These are phyloP conservation scores for Salix purpurea DNA, from an alignment of 345 rosid species.

Conservation along the genomic window DNA sequence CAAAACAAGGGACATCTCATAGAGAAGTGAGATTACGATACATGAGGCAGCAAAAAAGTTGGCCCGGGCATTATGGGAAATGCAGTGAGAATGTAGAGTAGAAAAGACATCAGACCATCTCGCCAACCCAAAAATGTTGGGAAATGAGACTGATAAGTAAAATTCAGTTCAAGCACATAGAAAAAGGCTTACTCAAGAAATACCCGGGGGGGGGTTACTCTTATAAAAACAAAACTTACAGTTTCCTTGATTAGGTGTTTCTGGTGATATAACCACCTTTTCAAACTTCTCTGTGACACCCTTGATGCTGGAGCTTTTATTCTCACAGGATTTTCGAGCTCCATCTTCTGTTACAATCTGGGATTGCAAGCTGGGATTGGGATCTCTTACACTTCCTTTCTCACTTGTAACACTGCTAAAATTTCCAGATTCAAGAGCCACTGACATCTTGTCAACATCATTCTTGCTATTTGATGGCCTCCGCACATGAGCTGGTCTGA, in stretches of 20 bases:
- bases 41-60: neutral
- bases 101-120: neutral
- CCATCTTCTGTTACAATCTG: conserved; percentile 13
- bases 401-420: conserved; percentile 19
- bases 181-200: neutral
- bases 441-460: conserved; percentile 47
- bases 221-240: conserved; percentile 44
- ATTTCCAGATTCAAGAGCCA: conserved; percentile 41
- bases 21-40: neutral
- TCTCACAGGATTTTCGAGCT: conserved; percentile 37
- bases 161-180: neutral
- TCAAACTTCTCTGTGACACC: conserved; percentile 44
- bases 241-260: conserved; percentile 43
- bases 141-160: neutral
- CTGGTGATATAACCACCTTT: conserved; percentile 34
- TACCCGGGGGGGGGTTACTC: neutral
- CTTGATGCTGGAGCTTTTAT: conserved; percentile 36
- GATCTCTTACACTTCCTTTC: conserved; percentile 32
- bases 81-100: neutral
- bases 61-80: neutral
- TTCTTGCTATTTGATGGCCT: conserved; percentile 47
- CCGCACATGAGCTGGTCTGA: conserved; percentile 74
- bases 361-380: conserved; percentile 25
- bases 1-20: neutral
- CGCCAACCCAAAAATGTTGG: neutral